These are phyloP conservation scores for Dovyalis caffra DNA, from an alignment of 345 rosid genomes.

Conservation along the genomic window DNA sequence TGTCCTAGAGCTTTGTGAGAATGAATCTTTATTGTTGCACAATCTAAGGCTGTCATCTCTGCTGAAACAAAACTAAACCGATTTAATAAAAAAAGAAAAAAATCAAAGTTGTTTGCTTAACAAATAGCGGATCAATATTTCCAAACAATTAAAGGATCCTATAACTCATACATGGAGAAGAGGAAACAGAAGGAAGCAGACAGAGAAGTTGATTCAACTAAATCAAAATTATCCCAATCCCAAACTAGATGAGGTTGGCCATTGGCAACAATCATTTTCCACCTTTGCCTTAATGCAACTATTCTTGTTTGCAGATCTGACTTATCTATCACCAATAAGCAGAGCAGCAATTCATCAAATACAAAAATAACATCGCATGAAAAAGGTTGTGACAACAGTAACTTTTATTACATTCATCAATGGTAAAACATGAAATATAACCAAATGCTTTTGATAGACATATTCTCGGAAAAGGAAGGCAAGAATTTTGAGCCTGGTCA, in stretches of 20 bases:
- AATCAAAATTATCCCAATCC: not conserved
- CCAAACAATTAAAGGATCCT: not conserved
- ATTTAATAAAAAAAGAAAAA: not conserved
- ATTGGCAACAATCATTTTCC: not conserved
- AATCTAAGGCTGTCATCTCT: constrained; percentile 2
- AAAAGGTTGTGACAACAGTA: not conserved
- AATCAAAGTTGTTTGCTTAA: not conserved
- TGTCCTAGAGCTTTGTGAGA: constrained; percentile 12
- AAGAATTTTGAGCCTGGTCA: not conserved
- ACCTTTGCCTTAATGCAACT: not conserved
- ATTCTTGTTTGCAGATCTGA: not conserved
- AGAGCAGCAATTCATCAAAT: not conserved
- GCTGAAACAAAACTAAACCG: constrained; percentile 3
- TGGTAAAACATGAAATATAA: not conserved
- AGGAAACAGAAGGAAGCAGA: not conserved
- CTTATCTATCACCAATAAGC: not conserved
- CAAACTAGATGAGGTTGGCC: not conserved
- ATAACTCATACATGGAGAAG: not conserved
- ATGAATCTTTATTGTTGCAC: not conserved
- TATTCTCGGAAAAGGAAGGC: not conserved
- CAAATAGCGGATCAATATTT: not conserved
- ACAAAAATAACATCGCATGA: not conserved
- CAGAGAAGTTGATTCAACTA: not conserved
- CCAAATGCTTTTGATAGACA: not conserved
- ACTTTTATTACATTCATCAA: not conserved